Evolutionary conservation across 2,329 filamentous ascomycete species (phyloP).

Genomic region (Capronia americana): DNA sequence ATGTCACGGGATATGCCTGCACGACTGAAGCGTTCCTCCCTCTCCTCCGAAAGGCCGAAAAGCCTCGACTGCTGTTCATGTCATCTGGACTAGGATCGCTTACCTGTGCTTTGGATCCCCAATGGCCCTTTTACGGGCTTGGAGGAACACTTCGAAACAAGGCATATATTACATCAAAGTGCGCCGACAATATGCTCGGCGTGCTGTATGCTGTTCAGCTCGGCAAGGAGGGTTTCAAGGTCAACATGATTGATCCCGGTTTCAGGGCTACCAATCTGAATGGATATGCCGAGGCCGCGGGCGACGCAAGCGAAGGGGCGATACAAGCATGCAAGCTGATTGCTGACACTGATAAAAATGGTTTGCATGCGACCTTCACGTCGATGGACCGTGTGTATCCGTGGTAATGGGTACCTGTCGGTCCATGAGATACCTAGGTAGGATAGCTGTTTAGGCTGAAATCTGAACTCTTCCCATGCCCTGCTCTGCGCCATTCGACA

Average conservation of each 20-base stretch:
- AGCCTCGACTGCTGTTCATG: conserved; percentile 35
- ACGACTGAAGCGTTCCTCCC: conserved; percentile 34
- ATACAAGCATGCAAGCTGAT: conserved; percentile 31
- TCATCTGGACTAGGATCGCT: conserved; percentile 32
- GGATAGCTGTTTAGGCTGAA: not conserved
- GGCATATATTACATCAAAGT: conserved; percentile 30
- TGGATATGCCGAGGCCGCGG: conserved; percentile 14
- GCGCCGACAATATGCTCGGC: conserved; percentile 33
- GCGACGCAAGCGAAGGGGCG: conserved; percentile 22
- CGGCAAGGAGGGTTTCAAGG: conserved; percentile 34
- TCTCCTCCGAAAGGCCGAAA: conserved; percentile 30
- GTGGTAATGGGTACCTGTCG: conserved; percentile 10
- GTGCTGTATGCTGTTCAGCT: conserved; percentile 26
- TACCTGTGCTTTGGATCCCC: conserved; percentile 23
- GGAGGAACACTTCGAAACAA: not conserved
- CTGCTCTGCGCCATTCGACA: not conserved
- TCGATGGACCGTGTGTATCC: conserved; percentile 20
- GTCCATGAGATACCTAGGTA: too few relatives aligned
- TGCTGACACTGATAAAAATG: conserved; percentile 27
- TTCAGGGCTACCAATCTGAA: conserved; percentile 31
- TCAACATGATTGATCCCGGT: conserved; percentile 33
- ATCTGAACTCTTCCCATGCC: not conserved
- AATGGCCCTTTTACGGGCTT: conserved; percentile 13
- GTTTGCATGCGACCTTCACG: conserved; percentile 24
- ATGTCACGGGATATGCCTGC: conserved; percentile 21